Base-by-base conservation (phyloP, 805 yeast genomes). In the Lipomyces orientalis region DNA sequence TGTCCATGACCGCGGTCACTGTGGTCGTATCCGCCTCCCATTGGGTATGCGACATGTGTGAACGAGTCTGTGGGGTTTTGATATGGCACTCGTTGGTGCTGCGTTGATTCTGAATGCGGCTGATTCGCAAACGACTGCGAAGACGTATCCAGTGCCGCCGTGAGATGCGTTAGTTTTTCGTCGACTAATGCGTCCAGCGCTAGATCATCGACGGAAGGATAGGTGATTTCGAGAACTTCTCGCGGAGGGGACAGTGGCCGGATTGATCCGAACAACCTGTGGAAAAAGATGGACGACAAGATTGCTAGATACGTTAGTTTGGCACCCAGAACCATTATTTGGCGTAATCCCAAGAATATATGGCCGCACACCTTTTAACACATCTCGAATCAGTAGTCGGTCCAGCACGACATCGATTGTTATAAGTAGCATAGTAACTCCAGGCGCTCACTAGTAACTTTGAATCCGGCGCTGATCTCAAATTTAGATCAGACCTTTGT, bases 271-370 rank as follows among this genome's bases (percentile, higher is more conserved):
- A 90, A 86, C 34, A 89, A 79, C 56, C 96, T 79, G 64, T 87
- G 85, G 76, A 90, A 90, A 75, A 90, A 85, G 22, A 90, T 86
- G 1, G 90, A 80, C 81, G 90, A 87, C 64, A 90, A 76, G 34
- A 89, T 77, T 1, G 90, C 91, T 81, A 46, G 19, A 39, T 22
- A 19, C 39, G 61, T 54, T 9, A 51, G 60, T 35, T 31, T 52
- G n/a, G 22, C 8, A 29, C 14, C 57, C 16, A 16, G 7, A 19
- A 8, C 22, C 22, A 39, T 25, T 1, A 25, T 25, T 25, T 25
- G 29, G 29, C 3, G 3, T 25, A 25, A 25, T 2, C 29, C 29
- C 19, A 43, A 7, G 19, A 43, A 16, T 43, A 43, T 2, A 43
- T 5, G n/a, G 1, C 16, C 9, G 19, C 22, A 3, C 10, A 67